Evolutionary conservation across 768 basidiomycete species (phyloP).

Genomic region (Suillus sp.): DNA sequence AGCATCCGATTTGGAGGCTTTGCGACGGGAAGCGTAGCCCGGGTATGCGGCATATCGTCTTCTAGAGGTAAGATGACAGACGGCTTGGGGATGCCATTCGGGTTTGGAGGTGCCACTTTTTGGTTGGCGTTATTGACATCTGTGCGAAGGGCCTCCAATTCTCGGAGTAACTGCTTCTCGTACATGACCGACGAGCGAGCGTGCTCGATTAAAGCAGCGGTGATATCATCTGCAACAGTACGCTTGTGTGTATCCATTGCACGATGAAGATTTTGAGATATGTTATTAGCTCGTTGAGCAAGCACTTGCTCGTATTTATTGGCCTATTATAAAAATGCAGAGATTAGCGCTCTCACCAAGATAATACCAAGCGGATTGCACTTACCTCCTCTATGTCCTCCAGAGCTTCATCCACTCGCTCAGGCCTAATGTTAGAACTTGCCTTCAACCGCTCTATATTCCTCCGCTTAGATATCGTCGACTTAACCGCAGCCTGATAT

Average conservation of each 20-base stretch:
- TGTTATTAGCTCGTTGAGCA: constrained; percentile 84
- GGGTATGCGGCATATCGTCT: constrained; percentile 46
- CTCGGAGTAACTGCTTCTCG: constrained; percentile 84
- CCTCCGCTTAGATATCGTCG: constrained; percentile 88
- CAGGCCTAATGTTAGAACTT: constrained; percentile 81
- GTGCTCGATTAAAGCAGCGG: constrained; percentile 88
- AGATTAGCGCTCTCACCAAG: constrained; percentile 10
- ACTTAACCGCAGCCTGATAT: constrained; percentile 90
- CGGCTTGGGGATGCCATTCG: constrained; percentile 61
- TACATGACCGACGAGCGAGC: constrained; percentile 90
- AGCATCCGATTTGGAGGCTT: constrained; percentile 25
- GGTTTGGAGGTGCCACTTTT: constrained; percentile 49
- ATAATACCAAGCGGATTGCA: constrained; percentile 10
- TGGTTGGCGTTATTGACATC: constrained; percentile 74
- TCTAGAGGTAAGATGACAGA: constrained; percentile 64
- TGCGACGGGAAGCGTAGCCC: constrained; percentile 23
- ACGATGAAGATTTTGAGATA: constrained; percentile 90
- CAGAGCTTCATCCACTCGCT: constrained; percentile 86
- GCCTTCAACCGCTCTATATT: constrained; percentile 88
- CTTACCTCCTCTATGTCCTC: constrained; percentile 91
- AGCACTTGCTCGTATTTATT: constrained; percentile 87
- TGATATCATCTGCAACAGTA: constrained; percentile 89
- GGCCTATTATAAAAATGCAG: constrained; percentile 54
- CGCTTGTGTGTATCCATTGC: constrained; percentile 84
- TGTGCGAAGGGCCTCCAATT: constrained; percentile 79